Percentiles rank a stretch among this genome's conserved stretches.
Conservation (phyloP, 83 land plant species). For the Picea engelmannii region DNA sequence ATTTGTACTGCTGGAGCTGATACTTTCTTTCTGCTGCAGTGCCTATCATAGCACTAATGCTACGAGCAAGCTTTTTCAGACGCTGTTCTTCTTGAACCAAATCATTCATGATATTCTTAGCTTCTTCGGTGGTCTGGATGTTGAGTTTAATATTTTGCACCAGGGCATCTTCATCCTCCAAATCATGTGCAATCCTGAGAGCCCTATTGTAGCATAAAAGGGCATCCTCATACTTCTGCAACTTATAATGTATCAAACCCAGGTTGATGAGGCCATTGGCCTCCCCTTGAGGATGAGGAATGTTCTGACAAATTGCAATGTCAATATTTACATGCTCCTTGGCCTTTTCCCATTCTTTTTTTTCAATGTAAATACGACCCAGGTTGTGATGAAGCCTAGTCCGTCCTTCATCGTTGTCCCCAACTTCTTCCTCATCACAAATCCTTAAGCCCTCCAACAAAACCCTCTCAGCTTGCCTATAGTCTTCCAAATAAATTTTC, state of each 20-base stretch:
- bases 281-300: constrained; percentile 93
- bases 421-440: constrained; percentile 92
- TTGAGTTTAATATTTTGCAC: constrained; percentile 55
- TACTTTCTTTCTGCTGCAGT: constrained; percentile 40
- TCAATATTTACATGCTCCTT: constrained; percentile 75
- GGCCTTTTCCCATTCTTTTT: constrained; percentile 73
- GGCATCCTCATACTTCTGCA: constrained; percentile 83
- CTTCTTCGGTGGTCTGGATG: constrained; percentile 70
- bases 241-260: constrained; percentile 75
- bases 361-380: constrained; percentile 78
- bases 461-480: constrained; percentile 57
- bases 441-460: constrained; percentile 69
- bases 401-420: constrained; percentile 79
- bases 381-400: constrained; percentile 95
- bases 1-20: constrained; percentile 48
- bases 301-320: constrained; percentile 78
- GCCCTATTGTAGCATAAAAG: constrained; percentile 67
- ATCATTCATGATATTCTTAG: constrained; percentile 55
- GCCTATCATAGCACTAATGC: constrained; percentile 40
- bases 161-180: constrained; percentile 93
- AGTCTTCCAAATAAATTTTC: constrained; percentile 86
- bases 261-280: constrained; percentile 94
- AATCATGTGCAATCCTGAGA: constrained; percentile 58
- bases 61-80: constrained; percentile 66
- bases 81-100: constrained; percentile 69